Evolutionary conservation across 225 moss, liverwort and hornwort species (phyloP).

Genomic region (Pleurozium schreberi): DNA sequence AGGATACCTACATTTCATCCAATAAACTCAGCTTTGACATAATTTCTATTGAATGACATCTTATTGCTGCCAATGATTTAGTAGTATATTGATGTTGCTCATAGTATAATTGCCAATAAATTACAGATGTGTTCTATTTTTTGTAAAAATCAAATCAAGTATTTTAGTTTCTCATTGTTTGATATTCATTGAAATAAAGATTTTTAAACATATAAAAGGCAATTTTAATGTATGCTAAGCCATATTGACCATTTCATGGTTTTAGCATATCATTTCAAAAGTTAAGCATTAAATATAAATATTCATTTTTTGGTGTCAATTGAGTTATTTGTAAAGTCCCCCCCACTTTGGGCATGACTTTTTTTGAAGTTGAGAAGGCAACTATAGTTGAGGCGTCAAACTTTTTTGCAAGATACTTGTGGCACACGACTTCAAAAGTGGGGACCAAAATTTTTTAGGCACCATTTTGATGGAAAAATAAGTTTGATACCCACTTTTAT

Average conservation of each 20-base stretch:
- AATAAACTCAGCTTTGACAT: not conserved
- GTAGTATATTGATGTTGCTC: not conserved
- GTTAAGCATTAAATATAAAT: not conserved
- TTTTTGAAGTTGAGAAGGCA: too few species aligned
- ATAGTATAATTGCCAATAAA: not conserved
- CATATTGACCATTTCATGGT: not conserved
- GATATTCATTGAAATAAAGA: not conserved
- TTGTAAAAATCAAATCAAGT: not conserved
- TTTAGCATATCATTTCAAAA: not conserved
- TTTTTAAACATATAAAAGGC: not conserved
- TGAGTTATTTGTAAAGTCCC: too few species aligned
- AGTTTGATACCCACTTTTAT: too few species aligned
- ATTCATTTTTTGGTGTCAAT: not conserved
- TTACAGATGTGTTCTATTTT: not conserved
- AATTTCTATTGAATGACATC: not conserved
- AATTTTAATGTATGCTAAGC: not conserved
- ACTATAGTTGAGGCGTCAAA: too few species aligned
- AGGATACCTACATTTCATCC: not conserved
- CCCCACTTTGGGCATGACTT: too few species aligned
- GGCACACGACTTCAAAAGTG: too few species aligned
- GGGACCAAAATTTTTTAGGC: too few species aligned
- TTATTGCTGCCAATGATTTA: not conserved
- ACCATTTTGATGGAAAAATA: too few species aligned
- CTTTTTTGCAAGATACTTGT: too few species aligned
- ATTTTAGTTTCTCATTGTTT: not conserved